Base-by-base conservation (phyloP, 495 filamentous ascomycete genomes). In the Tuber melanosporum region DNA sequence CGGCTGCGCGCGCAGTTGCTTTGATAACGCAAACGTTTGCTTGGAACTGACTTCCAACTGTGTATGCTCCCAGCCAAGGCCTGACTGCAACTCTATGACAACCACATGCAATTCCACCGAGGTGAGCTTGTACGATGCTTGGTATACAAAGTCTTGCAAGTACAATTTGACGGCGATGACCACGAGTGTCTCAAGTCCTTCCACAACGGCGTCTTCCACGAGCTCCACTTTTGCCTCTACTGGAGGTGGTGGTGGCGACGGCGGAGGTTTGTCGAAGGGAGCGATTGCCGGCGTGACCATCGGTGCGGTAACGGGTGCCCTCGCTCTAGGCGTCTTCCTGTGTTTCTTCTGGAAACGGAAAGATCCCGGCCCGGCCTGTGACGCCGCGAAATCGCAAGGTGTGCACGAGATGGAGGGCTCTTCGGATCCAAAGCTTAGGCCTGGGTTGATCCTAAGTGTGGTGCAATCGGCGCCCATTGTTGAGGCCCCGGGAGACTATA, bases 51-150 rank as follows among this genome's bases (percentile, higher is more conserved):
- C 74, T 1, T 41, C 45, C 19, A 76, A 76, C 44, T 76, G 74
- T 22, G 14, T 76, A 20, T 76, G 74, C 74, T 72, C 74, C 7
- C 19, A 44, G 19, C 47, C 47, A 32, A 72, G 39, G 45, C 74
- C 74, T 3, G 17, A 15, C 6, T 76, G 74, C 39, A 43, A 8
- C 2, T 46, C 36, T 8, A 12, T 2, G 15, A 41, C 73, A 19
- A 62, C 73, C 7, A 36, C 45, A 39, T 76, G 74, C n/a, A 72
- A 52, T 9, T 15, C 42, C 22, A 32, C 15, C 2, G 74, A 75
- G 3, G 12, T 71, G 32, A 20, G 15, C 39, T 3, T 9, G 1
- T 72, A 71, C 3, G 47, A 76, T 20, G 49, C 43, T 22, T 76
- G 74, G 74, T 76, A 46, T 47, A 8, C 17, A 41, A 71, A 39